Base-by-base conservation (phyloP, 2,329 filamentous ascomycete species). In the Colletotrichum somersetense region DNA sequence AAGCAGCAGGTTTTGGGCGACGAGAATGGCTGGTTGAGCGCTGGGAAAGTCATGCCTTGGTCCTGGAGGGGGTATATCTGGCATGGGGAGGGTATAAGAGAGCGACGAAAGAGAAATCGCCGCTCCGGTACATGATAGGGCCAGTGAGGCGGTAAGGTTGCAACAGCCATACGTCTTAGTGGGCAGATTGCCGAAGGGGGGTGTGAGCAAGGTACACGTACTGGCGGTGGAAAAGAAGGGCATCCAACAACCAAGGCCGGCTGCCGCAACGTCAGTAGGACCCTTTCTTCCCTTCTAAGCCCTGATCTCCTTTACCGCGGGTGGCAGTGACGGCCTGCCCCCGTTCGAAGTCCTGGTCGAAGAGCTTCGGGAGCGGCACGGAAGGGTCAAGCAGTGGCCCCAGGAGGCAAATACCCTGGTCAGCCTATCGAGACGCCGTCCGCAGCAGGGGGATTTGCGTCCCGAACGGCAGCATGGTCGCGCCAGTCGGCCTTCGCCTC, bases 1-100 rank as follows among this genome's bases (percentile, higher is more conserved):
- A 72, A 72, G 56, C 46, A 69, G 66, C 69, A 72, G 69, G 69
- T 72, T 72, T 72, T 72, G 66, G 66, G 38, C 64, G 55, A 63
- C 56, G 59, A 23, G 59, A 63, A 69, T 64, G 58, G 58, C 69
- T 64, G 59, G 69, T 48, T 64, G 59, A 61, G 55, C 58, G 50
- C 69, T 59, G 59, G 30, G 50, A 72, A 72, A 68, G 69, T 69
- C 59, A 72, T 72, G 69, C 69, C 66, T 69, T 64, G 66, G 66
- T 40, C 66, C 33, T 69, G 59, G 68, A 69, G 69, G 66, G 72
- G 75, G 64, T 75, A 76, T 76, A 76, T 70, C 61, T 69, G 66
- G 65, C 12, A 59, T 23, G 61, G 71, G 75, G 72, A 72, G 70
- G 74, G 67, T 76, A 76, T 76, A 76, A 1, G 50, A 57, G 73